Conservation (phyloP, 2,329 filamentous ascomycete genomes). For the Penicillium griseofulvum region DNA sequence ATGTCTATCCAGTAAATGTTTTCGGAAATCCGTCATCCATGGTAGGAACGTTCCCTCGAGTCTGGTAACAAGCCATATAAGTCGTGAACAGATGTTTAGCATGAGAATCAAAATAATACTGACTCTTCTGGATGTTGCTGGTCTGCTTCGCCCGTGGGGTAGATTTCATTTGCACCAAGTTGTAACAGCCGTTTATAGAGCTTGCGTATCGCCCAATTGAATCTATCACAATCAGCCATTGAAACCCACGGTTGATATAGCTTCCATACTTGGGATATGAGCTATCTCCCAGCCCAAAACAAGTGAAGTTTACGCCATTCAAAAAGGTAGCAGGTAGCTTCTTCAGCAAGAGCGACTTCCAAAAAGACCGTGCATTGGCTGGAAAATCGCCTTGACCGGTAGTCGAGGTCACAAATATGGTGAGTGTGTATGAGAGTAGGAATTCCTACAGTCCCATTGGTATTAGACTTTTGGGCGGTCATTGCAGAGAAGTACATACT, state of each 20-base stretch:
- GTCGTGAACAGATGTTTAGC: neutral
- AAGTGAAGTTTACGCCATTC: conserved; percentile 67
- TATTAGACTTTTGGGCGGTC: neutral
- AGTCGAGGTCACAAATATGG: conserved; percentile 79
- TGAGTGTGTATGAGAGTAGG: conserved; percentile 37
- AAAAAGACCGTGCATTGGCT: conserved; percentile 75
- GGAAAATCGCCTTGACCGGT: conserved; percentile 95
- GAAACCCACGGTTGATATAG: conserved; percentile 1
- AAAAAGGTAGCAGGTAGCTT: conserved; percentile 72
- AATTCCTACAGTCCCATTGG: conserved; percentile 24
- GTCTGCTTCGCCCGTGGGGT: conserved; percentile 80
- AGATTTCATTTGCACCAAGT: conserved; percentile 74
- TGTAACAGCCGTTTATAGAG: conserved; percentile 79
- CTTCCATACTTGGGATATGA: conserved; percentile 78
- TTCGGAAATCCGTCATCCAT: conserved; percentile 69
- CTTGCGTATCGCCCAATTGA: conserved; percentile 90
- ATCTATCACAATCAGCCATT: conserved; percentile 51
- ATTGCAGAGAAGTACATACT: conserved; percentile 52
- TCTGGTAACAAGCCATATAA: conserved; percentile 43
- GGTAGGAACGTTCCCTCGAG: conserved; percentile 78
- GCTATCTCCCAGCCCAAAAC: conserved; percentile 90
- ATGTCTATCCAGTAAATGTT: conserved; percentile 63
- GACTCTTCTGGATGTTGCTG: conserved; percentile 92
- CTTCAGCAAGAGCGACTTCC: conserved; percentile 78
- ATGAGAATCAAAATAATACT: conserved; percentile 27